These are phyloP conservation scores for Lactarius psammicola DNA, from an alignment of 768 basidiomycete species.

Conservation along the genomic window DNA sequence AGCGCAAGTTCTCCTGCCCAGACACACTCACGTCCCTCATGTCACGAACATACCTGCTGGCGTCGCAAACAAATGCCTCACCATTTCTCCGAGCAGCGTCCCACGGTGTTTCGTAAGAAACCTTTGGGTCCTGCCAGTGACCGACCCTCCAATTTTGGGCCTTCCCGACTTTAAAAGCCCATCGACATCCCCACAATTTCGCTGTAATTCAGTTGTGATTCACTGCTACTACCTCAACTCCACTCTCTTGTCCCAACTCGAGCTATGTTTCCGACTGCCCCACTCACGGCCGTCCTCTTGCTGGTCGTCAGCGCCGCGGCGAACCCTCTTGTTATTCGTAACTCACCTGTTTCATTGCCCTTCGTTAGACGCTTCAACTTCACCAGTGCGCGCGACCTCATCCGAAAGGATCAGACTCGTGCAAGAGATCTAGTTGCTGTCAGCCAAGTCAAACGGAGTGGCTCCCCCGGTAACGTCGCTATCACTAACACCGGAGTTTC, in stretches of 20 bases:
- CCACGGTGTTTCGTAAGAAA: no score
- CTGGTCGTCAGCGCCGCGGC: conserved; percentile 29
- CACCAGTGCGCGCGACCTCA: conserved; percentile 47
- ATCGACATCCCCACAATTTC: no score
- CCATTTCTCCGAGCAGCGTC: no score
- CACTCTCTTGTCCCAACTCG: no score
- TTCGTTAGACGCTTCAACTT: conserved; percentile 54
- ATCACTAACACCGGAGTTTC: conserved; percentile 45
- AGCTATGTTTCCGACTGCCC: conserved; percentile 28
- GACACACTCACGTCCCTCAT: no score
- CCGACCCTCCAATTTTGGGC: no score
- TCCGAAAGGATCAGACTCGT: conserved; percentile 52
- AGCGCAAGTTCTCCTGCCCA: no score
- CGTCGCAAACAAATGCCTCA: no score
- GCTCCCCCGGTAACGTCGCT: conserved; percentile 34
- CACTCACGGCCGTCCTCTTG: conserved; percentile 31
- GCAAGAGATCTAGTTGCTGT: conserved; percentile 40
- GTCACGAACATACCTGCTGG: no score
- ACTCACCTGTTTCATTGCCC: conserved; percentile 40
- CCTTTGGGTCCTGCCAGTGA: no score
- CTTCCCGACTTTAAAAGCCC: no score
- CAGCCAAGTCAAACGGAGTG: conserved; percentile 35
- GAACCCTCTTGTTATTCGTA: conserved; percentile 30
- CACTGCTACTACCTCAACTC: neutral
- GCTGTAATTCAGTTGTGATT: neutral